These are phyloP conservation scores for Sordaria brevicollis DNA, from an alignment of 495 filamentous ascomycete genomes.

Conservation along the genomic window DNA sequence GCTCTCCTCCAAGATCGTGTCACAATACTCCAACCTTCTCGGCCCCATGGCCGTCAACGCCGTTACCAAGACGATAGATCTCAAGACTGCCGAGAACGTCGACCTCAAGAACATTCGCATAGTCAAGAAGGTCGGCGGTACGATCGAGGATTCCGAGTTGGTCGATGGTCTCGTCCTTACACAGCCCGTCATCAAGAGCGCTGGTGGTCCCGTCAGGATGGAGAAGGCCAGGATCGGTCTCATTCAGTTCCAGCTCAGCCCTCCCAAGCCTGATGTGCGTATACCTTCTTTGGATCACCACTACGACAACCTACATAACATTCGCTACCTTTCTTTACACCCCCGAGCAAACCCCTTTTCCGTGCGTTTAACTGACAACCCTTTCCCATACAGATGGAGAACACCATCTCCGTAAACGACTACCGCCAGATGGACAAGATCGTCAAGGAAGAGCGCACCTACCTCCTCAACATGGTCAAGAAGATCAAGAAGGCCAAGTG, in stretches of 20 bases:
- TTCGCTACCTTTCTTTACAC: too few relatives aligned
- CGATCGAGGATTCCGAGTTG: conserved; percentile 97
- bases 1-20: conserved; percentile 96
- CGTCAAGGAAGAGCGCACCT: conserved; percentile 95
- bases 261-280: conserved; percentile 90
- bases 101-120: conserved; percentile 94
- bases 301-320: too few relatives aligned
- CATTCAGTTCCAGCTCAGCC: conserved; percentile 97
- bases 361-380: conserved; percentile 7
- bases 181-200: conserved; percentile 87
- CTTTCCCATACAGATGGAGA: conserved; percentile 76
- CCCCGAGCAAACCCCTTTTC: too few relatives aligned
- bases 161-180: conserved; percentile 89
- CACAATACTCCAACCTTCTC: conserved; percentile 84
- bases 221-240: conserved; percentile 96
- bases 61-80: conserved; percentile 87
- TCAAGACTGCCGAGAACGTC: conserved; percentile 90
- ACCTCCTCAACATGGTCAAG: conserved; percentile 97
- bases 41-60: conserved; percentile 96
- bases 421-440: conserved; percentile 99
- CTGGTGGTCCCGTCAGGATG: conserved; percentile 82
- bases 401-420: conserved; percentile 97
- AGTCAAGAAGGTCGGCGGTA: conserved; percentile 95
- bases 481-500: conserved; percentile 99
- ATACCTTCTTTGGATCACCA: too few relatives aligned